phyloP scores from a whole-genome alignment of 1,284 basidiomycete species.

The Mycosarcoma maydis region DNA sequence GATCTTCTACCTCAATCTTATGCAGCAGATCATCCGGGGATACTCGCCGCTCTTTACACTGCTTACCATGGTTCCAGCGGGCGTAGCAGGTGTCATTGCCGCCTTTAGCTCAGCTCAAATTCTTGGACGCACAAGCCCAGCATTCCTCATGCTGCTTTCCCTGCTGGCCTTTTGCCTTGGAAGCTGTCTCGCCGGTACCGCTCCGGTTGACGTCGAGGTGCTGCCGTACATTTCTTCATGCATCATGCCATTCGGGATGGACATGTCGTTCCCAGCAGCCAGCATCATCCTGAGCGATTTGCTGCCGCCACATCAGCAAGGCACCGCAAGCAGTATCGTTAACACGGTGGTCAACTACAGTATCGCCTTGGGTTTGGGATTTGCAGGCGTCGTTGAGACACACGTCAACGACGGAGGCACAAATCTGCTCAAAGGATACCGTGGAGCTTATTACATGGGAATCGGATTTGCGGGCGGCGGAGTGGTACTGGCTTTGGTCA shows the following conservation, averaged over 20 bases:
- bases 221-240: slow-evolving; percentile 30
- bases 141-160: slow-evolving; percentile 44
- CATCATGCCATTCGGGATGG: slow-evolving; percentile 54
- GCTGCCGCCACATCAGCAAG: slow-evolving; percentile 48
- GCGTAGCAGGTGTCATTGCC: slow-evolving; percentile 38
- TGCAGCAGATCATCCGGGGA: slow-evolving; percentile 24
- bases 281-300: slow-evolving; percentile 49
- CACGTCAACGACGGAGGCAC: slow-evolving; percentile 42
- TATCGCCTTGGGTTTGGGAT: slow-evolving; percentile 53
- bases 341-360: slow-evolving; percentile 58
- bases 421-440: slow-evolving; percentile 24
- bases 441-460: slow-evolving; percentile 45
- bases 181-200: slow-evolving; percentile 29
- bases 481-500: slow-evolving; percentile 26
- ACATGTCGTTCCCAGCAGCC: slow-evolving; percentile 49
- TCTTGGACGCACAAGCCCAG: slow-evolving; percentile 28
- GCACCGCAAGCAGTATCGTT: slow-evolving; percentile 51
- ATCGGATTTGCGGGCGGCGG: slow-evolving; percentile 40
- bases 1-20: slow-evolving; percentile 35
- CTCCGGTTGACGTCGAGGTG: slow-evolving; percentile 24
- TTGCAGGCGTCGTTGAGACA: slow-evolving; percentile 53
- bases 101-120: slow-evolving; percentile 39
- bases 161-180: slow-evolving; percentile 49
- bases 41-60: slow-evolving; percentile 23
- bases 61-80: slow-evolving; percentile 30